These are phyloP conservation scores for Tetraselmis chui DNA, from an alignment of 139 green algal species.

Conservation along the genomic window DNA sequence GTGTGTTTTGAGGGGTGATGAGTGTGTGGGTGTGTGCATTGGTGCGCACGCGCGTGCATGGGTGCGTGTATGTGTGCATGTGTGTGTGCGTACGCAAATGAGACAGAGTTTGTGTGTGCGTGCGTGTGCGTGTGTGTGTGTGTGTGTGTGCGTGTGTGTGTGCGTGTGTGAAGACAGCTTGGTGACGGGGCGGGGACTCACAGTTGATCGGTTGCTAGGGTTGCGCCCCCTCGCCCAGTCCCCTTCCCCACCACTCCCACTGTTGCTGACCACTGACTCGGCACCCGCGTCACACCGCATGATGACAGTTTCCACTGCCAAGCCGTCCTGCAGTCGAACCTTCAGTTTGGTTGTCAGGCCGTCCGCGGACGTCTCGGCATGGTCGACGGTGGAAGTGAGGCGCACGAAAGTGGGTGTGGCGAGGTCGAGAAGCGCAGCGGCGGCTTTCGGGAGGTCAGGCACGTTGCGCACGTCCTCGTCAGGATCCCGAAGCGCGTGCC, in stretches of 20 bases:
- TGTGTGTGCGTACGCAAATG: too few species aligned
- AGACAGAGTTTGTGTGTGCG: too few species aligned
- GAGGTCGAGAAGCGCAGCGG: slow-evolving; percentile 35
- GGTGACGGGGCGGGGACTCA: too few species aligned
- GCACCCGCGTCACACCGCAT: slow-evolving; percentile 78
- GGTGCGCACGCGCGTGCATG: too few species aligned
- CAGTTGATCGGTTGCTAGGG: not conserved
- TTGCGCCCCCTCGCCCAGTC: not conserved
- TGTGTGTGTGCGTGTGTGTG: too few species aligned
- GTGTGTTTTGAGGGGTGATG: too few species aligned
- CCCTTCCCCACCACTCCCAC: not conserved
- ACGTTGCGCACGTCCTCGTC: slow-evolving; percentile 43
- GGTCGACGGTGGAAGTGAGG: slow-evolving; percentile 30
- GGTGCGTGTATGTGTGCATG: too few species aligned
- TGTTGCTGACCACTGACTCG: slow-evolving; percentile 17
- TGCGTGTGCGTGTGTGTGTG: too few species aligned
- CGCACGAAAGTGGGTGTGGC: slow-evolving; percentile 32
- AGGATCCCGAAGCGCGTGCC: slow-evolving; percentile 52
- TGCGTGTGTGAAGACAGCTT: too few species aligned
- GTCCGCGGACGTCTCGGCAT: slow-evolving; percentile 42
- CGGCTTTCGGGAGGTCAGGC: slow-evolving; percentile 63
- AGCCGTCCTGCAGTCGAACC: slow-evolving; percentile 83
- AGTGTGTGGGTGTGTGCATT: too few species aligned
- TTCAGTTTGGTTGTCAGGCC: slow-evolving; percentile 80
- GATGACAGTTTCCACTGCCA: slow-evolving; percentile 81